Base-by-base conservation (phyloP, 495 filamentous ascomycete genomes). In the Jackrogersella multiformis region DNA sequence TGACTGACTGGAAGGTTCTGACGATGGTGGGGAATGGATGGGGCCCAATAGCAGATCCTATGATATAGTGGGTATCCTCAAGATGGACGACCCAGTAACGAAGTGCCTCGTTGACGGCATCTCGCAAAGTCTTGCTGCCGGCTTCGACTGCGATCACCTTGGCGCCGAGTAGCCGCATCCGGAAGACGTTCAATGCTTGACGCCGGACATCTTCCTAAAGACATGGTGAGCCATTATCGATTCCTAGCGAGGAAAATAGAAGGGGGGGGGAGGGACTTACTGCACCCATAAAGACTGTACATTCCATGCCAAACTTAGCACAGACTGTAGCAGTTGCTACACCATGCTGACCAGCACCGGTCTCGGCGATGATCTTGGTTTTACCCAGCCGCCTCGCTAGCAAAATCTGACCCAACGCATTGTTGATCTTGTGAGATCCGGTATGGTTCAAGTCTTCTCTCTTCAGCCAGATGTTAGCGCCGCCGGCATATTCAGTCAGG, bases 21-120 rank as follows among this genome's bases (percentile, higher is more conserved):
- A 97, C 94, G 62, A 97, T 97, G 54, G 92, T 97, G 0, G 94
- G 94, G 87, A 96, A 97, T 2, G 94, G 94, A 66, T 97, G 94
- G 10, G 94, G 94, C 0, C 94, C 94, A 70, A 97, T 97, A 28
- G 94, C 94, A 9, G 92, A 95, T 23, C 94, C 94, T 68, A 97
- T 95, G 77, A 97, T 93, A 84, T 97, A 97, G 77, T 97, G 94
- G 0, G 94, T 97, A n/a, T 91, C 92, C 55, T 88, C 85, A 2
- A 97, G 87, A 55, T 90, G 81, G 39, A 91, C 89, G 7, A 97
- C 92, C 92, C 94, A 97, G 61, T 90, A 88, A 28, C 94, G 87
- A 65, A 97, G 79, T 2, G 94, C 92, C 74, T 97, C 94, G 80
- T 97, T 97, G 79, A 97, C 94, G 1, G 94, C 94, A 69, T 97